Percentiles rank a stretch among this genome's conserved stretches.
These are phyloP conservation scores for Sporobolomyces phaffii DNA, from an alignment of 768 basidiomycete genomes.

Conservation along the genomic window DNA sequence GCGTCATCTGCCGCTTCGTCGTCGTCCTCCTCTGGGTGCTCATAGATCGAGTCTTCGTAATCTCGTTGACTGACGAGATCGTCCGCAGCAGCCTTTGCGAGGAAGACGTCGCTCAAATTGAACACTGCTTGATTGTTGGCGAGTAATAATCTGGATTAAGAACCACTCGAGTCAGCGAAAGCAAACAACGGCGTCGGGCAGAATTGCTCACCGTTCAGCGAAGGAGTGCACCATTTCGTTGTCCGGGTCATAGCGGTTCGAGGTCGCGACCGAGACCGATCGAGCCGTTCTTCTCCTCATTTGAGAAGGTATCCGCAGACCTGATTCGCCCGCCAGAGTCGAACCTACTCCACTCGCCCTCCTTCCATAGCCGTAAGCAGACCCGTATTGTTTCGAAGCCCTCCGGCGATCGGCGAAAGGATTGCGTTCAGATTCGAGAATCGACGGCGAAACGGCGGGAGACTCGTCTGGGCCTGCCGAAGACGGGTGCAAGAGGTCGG, in stretches of 20 bases:
- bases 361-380: conserved; percentile 34
- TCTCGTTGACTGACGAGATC: conserved; percentile 40
- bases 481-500: conserved; percentile 6
- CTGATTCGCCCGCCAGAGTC: conserved; percentile 8
- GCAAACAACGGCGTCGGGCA: too few relatives aligned
- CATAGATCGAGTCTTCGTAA: conserved; percentile 37
- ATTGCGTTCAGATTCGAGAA: conserved; percentile 22
- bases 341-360: conserved; percentile 1
- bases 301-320: conserved; percentile 28
- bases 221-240: conserved; percentile 50
- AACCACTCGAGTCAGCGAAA: too few relatives aligned
- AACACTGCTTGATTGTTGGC: conserved; percentile 94
- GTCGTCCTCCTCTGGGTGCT: conserved; percentile 3
- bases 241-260: conserved; percentile 38
- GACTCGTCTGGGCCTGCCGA: neutral
- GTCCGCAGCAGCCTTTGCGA: conserved; percentile 73
- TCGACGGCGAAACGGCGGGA: conserved; percentile 17
- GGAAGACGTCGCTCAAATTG: conserved; percentile 93
- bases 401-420: conserved; percentile 8
- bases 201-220: conserved; percentile 57
- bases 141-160: conserved; percentile 39
- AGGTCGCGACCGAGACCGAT: conserved; percentile 35
- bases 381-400: conserved; percentile 25
- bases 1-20: conserved; percentile 6
- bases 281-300: conserved; percentile 21